Evolutionary conservation across 305 asterid species (phyloP), one percentile per base, ranked within the genome.

Genomic region (Rubia tinctorum): DNA sequence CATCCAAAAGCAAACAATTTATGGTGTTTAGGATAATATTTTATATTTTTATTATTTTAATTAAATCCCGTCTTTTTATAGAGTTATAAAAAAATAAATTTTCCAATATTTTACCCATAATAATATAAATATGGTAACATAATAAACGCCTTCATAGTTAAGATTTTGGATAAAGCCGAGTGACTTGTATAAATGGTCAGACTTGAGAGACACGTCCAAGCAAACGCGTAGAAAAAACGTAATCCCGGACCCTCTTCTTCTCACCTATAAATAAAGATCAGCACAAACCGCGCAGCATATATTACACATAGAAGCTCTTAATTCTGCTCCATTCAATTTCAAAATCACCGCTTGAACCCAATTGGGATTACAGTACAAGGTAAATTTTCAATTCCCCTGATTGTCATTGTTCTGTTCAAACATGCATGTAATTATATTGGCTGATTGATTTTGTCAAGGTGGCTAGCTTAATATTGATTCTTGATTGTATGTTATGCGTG

Each of bases 191-290:
- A 13, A 30, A 34, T 30, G 22, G 68, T 3, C n/a, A n/a, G n/a
- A n/a, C n/a, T n/a, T 63, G 7, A n/a, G 13, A 22, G 18, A n/a
- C 43, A 11, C 27, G 17, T 40, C 37, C 14, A 74, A 55, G 78
- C 39, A 66, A 75, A 66, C 73, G 73, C 73, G 69, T 58, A 0
- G 12, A 27, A 23, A 15, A 4, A 12, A 2, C 68, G 51, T 45
- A 45, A 63, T 37, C 13, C 42, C 22, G n/a, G 45, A 15, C 43
- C n/a, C 47, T 63, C 45, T 63, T 61, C 45, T 20, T 34, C 30
- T 27, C 14, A 8, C 11, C 69, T 37, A 65, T 65, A 65, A 53
- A 53, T 53, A 17, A 53, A 66, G 69, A 66, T 37, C 0, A 37
- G 18, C 8, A 65, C 44, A 18, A 66, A 39, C 17, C 69, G 59